A percentile compares a stretch with the other conserved stretches of the same genome.
Conservation (phyloP, 805 yeast species). For the Kuraishia molischiana region DNA sequence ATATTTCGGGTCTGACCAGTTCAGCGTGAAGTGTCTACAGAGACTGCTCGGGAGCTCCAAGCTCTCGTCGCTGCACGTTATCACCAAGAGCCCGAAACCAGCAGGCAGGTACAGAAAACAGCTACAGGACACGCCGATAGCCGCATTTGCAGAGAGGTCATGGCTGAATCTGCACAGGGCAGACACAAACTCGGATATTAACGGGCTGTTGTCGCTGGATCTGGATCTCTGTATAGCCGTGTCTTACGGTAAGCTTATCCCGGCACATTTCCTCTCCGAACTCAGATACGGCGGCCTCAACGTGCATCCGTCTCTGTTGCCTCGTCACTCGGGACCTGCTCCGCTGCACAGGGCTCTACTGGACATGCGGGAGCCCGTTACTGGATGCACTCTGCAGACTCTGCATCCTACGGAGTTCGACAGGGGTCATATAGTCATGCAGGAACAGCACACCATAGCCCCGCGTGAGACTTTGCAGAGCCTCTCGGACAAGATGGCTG, state of each 20-base stretch:
- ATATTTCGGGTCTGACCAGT: conserved; percentile 72
- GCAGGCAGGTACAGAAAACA: conserved; percentile 47
- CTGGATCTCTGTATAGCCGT: conserved; percentile 80
- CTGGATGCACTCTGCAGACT: conserved; percentile 89
- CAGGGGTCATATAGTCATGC: conserved; percentile 58
- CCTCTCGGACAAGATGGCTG: conserved; percentile 44
- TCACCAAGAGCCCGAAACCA: conserved; percentile 53
- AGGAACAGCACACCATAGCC: conserved; percentile 32
- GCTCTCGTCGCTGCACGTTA: conserved; percentile 36
- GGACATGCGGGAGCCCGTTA: conserved; percentile 37
- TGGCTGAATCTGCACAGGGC: conserved; percentile 36
- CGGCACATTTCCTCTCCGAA: conserved; percentile 38
- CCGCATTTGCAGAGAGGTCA: conserved; percentile 23
- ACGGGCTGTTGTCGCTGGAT: conserved; percentile 11
- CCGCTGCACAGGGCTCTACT: conserved; percentile 78
- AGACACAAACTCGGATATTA: conserved; percentile 35
- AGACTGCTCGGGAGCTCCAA: conserved; percentile 16
- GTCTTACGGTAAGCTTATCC: conserved; percentile 80
- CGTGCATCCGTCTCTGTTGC: conserved; percentile 88
- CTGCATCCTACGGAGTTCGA: conserved; percentile 85
- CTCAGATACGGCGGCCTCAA: conserved; percentile 66
- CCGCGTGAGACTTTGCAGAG: conserved; percentile 32
- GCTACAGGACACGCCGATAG: conserved; percentile 45
- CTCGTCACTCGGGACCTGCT: conserved; percentile 77
- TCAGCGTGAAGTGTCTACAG: conserved; percentile 47